Evolutionary conservation across 768 basidiomycete species (phyloP), one percentile per base, ranked within the genome.

Genomic region (Suillus paluster): DNA sequence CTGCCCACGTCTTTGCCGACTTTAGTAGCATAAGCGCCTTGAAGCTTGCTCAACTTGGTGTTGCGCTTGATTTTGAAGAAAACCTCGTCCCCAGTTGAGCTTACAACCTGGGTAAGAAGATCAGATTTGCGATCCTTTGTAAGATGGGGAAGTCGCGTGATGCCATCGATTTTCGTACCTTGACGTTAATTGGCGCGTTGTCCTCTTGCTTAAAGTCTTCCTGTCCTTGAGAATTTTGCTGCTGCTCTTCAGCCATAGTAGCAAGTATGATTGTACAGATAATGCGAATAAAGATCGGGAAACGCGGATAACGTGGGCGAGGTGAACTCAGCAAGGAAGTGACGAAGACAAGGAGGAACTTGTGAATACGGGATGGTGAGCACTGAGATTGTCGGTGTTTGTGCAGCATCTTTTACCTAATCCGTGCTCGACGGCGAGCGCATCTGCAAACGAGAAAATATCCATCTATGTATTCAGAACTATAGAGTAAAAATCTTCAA

Each of bases 31-130:
- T 97, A 97, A 48, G 95, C 95, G 63, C 87, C 91, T 73, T 95
- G 92, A 27, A 97, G 85, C 80, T 97, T 97, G 82, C 87, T 91
- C 68, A 97, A 78, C 80, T 91, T 95, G 48, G 95, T 96, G 76
- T 84, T 91, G 71, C 90, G 86, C 80, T 96, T 97, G 79, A 97
- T 96, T 84, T 97, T 97, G 85, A 97, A 97, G 78, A 91, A 97
- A 30, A 97, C 92, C 74, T 96, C 94, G 38, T 95, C 92, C 61
- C 92, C 93, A 14, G 79, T 74, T 41, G 90, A 83, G 66, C 85
- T 88, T 49, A 89, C 84, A 53, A 94, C 92, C 92, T 94, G 14
- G 5, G 1, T 30, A 61, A 50, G 36, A 21, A 21, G 34, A 53
- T 62, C 45, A 39, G 59, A 59, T 55, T 59, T 36, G 33, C 14